Base-by-base conservation (phyloP, 2,329 filamentous ascomycete species). In the Bertia moriformis region DNA sequence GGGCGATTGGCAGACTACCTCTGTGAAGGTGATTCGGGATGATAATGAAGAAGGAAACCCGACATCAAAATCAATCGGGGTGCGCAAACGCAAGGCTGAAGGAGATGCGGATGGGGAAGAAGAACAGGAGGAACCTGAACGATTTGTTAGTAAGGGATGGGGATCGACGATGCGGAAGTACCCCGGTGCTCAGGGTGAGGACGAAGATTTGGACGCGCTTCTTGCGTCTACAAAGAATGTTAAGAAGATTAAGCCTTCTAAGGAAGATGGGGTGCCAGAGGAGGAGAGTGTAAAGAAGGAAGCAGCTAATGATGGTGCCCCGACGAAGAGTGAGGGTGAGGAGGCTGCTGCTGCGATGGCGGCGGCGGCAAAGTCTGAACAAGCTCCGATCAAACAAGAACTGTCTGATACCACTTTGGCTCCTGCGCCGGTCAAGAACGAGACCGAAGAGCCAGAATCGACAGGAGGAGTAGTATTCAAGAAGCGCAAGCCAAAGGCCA, bases 401-500 rank as follows among this genome's bases (percentile, higher is more conserved):
- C 10, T 15, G 10, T 15, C 12, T 13, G 12, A 7, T 15, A 18
- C 10, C n/a, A 29, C 24, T 10, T 29, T n/a, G 24, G 24, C 10
- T 29, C 10, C 24, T 29, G 10, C 24, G n/a, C 10, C 24, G n/a
- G 24, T 29, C 10, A 29, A 29, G 24, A 10, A 29, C 24, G 24
- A 29, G n/a, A n/a, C 7, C 32, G 32, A 35, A 15, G 32, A 13
- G 15, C 12, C n/a, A n/a, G n/a, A n/a, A n/a, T n/a, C 32, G 32
- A 7, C 32, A 10, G 15, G 10, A 29, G 24, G 32, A 7, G 10
- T 17, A 10, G 32, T 35, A 7, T 35, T 35, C 32, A 35, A 35
- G 15, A 35, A 35, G 32, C 32, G 32, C 32, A 35, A 35, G 32
- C 32, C 32, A 18, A 35, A 35, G 32, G 15, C 15, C 10, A 13